phyloP scores from a whole-genome alignment of 2,329 filamentous ascomycete genomes.

The Catunica adiposa region DNA sequence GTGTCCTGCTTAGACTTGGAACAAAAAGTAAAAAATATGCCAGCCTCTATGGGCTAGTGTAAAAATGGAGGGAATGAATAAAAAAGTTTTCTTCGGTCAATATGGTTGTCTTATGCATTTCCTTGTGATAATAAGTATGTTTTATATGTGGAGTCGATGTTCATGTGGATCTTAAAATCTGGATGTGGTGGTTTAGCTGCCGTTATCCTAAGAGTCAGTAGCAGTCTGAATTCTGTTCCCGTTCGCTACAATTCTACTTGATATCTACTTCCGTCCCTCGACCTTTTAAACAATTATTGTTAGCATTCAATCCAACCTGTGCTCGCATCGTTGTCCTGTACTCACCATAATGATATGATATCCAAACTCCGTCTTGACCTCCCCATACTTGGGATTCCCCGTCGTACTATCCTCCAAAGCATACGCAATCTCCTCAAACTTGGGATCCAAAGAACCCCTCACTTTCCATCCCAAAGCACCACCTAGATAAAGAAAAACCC shows the following conservation, averaged over 20 bases:
- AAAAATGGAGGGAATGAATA: conserved; percentile 15
- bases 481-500: conserved; percentile 28
- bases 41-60: conserved; percentile 15
- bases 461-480: conserved; percentile 59
- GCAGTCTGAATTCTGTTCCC: too few species aligned
- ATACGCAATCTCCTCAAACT: conserved; percentile 59
- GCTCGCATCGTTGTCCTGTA: not conserved
- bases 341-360: conserved; percentile 68
- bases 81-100: conserved; percentile 13
- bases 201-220: too few species aligned
- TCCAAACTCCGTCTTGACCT: conserved; percentile 58
- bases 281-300: conserved; percentile 20
- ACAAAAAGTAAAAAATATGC: conserved; percentile 24
- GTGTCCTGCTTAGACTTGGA: conserved; percentile 20
- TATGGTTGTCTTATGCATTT: not conserved
- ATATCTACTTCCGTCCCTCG: conserved; percentile 26
- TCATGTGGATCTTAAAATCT: too few species aligned
- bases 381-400: conserved; percentile 45
- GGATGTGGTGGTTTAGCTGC: too few species aligned
- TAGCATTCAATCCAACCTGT: not conserved
- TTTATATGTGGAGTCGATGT: too few species aligned
- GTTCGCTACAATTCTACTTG: too few species aligned
- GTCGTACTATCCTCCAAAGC: conserved; percentile 50
- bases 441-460: conserved; percentile 47
- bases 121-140: too few species aligned